Base-by-base conservation (phyloP, 176 grass and related monocot species). In the Oryza coarctata region DNA sequence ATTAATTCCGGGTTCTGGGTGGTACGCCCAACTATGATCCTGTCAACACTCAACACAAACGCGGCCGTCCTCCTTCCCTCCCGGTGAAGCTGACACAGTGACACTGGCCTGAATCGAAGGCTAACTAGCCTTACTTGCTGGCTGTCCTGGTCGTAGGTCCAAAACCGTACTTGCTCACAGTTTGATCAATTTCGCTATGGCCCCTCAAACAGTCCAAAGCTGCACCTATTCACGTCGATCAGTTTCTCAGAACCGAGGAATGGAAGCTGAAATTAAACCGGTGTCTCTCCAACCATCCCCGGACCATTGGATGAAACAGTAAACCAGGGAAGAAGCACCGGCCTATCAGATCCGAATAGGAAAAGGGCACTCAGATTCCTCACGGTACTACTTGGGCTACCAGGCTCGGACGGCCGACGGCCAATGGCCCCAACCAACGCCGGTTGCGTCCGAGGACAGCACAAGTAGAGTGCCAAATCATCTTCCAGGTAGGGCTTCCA, bases 311-410 rank as follows among this genome's bases (percentile, higher is more conserved):
- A 63, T 20, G 40, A 47, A 80, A 14, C 22, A 9, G 65, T 71
- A 50, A 17, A 28, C 7, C 65, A 31, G 40, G 26, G 12, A 12
- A 39, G 6, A 47, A 30, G 22, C 52, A 57, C 14, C 52, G 2
- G 52, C 23, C 52, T 9, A 5, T 38, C n/a, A 32, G 25, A 35
- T 23, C 5, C 29, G 57, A 62, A 58, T 29, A 31, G 2, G 58
- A 32, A 26, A 60, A 18, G 47, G 68, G 44, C 58, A 73, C 15
- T 65, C 75, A 78, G 75, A 84, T 68, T 84, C 61, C 68, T 79
- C 86, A 68, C 86, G 69, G 23, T 75, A 23, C 47, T 70, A 74
- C 70, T 71, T 47, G 23, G n/a, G 0, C 65, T 52, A 41, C 15
- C 39, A 18, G 63, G 44, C 33, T 70, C 73, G 5, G 45, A 31